A percentile compares a stretch with the other conserved stretches of the same genome.
phyloP scores from a whole-genome alignment of 148 eudicot genomes.

The Pouteria glomerata region DNA sequence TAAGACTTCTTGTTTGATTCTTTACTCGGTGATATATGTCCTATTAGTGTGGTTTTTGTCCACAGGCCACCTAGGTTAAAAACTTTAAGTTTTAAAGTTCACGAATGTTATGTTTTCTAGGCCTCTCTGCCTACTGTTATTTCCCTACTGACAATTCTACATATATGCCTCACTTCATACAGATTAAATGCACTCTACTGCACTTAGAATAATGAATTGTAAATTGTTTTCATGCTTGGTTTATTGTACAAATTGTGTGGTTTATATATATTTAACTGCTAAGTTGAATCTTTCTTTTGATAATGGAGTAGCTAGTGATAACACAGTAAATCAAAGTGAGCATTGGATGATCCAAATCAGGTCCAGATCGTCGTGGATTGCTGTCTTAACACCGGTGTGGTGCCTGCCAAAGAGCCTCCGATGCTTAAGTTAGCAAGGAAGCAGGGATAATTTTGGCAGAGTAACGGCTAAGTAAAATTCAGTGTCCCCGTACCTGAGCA shows the following conservation, averaged over 20 bases:
- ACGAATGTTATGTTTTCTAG: background rate
- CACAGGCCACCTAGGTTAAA: background rate
- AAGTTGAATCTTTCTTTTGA: background rate
- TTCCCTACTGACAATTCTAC: background rate
- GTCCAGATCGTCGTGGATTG: too few relatives aligned
- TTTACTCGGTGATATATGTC: background rate
- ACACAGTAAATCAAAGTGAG: too few relatives aligned
- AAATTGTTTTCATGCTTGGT: background rate
- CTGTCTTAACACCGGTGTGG: too few relatives aligned
- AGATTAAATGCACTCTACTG: background rate
- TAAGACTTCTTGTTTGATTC: constrained; percentile 7
- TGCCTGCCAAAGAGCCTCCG: too few relatives aligned
- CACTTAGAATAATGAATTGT: background rate
- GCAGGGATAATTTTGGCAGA: too few relatives aligned
- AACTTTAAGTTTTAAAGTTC: background rate
- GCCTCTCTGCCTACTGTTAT: background rate
- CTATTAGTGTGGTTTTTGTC: background rate
- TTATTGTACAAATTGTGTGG: background rate
- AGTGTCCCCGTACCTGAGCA: too few relatives aligned
- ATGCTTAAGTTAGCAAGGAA: too few relatives aligned
- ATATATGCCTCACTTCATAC: constrained; percentile 7
- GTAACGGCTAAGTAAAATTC: too few relatives aligned
- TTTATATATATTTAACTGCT: background rate
- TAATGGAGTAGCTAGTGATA: background rate
- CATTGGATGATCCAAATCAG: too few relatives aligned